phyloP scores from a whole-genome alignment of 352 stramenopile species.

The Thraustochytrium sp. region DNA sequence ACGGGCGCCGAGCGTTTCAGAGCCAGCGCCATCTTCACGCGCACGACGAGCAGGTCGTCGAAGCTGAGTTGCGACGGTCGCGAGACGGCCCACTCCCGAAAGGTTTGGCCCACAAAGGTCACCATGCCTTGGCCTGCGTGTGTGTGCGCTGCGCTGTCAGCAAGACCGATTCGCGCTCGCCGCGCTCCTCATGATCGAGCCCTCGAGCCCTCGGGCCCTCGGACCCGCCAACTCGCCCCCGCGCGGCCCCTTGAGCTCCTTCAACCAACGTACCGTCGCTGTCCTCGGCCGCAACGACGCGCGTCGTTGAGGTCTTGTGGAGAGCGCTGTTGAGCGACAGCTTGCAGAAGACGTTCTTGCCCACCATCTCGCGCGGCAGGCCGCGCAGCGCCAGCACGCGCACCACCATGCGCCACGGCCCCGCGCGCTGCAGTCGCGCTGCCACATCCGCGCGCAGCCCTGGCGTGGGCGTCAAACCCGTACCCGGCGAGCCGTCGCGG shows the following conservation, averaged over 20 bases:
- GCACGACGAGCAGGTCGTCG: constrained; percentile 27
- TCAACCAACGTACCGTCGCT: neutral
- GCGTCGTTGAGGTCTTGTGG: neutral
- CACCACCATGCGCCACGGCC: neutral
- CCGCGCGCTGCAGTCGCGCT: neutral
- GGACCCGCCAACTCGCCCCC: too few relatives aligned
- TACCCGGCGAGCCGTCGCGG: neutral
- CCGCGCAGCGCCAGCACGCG: neutral
- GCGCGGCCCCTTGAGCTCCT: too few relatives aligned
- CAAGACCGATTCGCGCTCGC: too few relatives aligned
- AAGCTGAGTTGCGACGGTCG: neutral
- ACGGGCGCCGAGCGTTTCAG: neutral
- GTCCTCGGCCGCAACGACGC: neutral
- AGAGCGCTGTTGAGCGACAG: neutral
- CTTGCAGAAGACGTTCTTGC: constrained; percentile 13
- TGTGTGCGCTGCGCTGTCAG: too few relatives aligned
- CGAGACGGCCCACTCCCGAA: neutral
- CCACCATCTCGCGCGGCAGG: neutral
- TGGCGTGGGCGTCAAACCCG: too few relatives aligned
- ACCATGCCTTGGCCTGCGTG: neutral
- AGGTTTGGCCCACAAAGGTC: neutral
- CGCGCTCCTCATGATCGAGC: too few relatives aligned
- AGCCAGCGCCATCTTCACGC: neutral
- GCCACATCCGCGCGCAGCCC: too few relatives aligned
- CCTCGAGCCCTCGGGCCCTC: too few relatives aligned